Conservation (phyloP, 805 yeast species). For the Suhomyces sp. region DNA sequence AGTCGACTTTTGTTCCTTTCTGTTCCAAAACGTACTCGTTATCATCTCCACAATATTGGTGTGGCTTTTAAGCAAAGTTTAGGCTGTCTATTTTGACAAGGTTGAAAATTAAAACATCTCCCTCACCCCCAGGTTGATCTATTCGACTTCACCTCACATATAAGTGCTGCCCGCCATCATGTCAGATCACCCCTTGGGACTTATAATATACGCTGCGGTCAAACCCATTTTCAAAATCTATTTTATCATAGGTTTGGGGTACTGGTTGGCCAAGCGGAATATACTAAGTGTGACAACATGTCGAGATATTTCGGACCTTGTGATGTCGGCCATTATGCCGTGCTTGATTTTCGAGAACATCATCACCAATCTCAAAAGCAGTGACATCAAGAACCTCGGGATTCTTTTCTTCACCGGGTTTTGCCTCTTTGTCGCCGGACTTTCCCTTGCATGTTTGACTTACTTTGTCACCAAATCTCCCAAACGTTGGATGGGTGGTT, state of each 20-base stretch:
- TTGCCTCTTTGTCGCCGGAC: constrained; percentile 52
- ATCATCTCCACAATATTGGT: too few relatives aligned
- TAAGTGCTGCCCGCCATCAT: neutral
- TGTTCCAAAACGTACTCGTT: too few relatives aligned
- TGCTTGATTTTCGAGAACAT: constrained; percentile 74
- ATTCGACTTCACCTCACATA: neutral
- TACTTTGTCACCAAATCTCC: constrained; percentile 61
- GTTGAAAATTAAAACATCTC: too few relatives aligned
- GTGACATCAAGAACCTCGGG: constrained; percentile 71
- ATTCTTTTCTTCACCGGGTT: constrained; percentile 52
- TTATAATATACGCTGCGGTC: constrained; percentile 71
- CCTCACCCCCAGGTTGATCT: too few relatives aligned
- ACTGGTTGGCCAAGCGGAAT: constrained; percentile 57
- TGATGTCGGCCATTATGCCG: constrained; percentile 70
- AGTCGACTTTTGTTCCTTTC: too few relatives aligned
- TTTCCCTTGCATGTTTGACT: constrained; percentile 44
- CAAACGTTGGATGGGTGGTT: constrained; percentile 72
- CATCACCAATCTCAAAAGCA: constrained; percentile 61
- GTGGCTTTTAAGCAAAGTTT: too few relatives aligned
- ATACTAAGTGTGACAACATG: constrained; percentile 66
- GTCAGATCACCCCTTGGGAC: constrained; percentile 45
- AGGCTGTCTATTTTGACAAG: too few relatives aligned
- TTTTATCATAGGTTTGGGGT: constrained; percentile 68
- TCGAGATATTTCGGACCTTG: constrained; percentile 65
- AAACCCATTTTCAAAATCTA: constrained; percentile 88